Base-by-base conservation (phyloP, 2,329 filamentous ascomycete species). In the Aspergillus pseudonomiae region DNA sequence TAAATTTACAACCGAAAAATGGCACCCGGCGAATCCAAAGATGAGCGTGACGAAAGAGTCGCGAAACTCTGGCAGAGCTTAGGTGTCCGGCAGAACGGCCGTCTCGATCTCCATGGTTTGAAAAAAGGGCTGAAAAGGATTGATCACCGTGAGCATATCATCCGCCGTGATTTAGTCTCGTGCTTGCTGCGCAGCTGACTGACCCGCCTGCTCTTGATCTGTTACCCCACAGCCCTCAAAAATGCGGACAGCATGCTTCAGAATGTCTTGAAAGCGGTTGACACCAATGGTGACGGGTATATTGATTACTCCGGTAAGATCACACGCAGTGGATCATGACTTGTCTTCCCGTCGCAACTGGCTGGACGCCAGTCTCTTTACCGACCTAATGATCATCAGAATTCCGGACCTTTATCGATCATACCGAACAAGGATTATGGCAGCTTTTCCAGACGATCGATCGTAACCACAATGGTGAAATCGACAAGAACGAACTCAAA, bases 361-460 rank as follows among this genome's bases (percentile, higher is more conserved):
- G 67, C 67, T 57, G 45, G 48, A 56, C 58, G 68, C 65, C 61
- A 54, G 64, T 67, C 59, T 60, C 61, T 68, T 67, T 55, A 65
- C 62, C 60, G 66, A 65, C 62, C 67, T 70, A 71, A 69, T 68
- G 19, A 53, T 65, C 60, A 53, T 63, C 76, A 95, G 95, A 99
- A 82, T 99, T 99, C 75, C 90, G 89, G 68, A 85, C 84, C 48
- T 98, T 98, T 74, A 93, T 98, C 74, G 87, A 94, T 73, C 86
- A 91, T 63, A 93, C 95, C 48, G 95, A 99, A 78, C 86, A 86
- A 64, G 90, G 97, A 77, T 87, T 99, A 14, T 89, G 88, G 77
- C 78, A 85, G 60, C 87, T 99, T 26, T 99, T 99, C 80, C 85
- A 88, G 71, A 89, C 87, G 67, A 97, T 99, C 73, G 95, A 99